Evolutionary conservation across 23 red algal species (phyloP).

Genomic region (Gracilaria gracilis): DNA sequence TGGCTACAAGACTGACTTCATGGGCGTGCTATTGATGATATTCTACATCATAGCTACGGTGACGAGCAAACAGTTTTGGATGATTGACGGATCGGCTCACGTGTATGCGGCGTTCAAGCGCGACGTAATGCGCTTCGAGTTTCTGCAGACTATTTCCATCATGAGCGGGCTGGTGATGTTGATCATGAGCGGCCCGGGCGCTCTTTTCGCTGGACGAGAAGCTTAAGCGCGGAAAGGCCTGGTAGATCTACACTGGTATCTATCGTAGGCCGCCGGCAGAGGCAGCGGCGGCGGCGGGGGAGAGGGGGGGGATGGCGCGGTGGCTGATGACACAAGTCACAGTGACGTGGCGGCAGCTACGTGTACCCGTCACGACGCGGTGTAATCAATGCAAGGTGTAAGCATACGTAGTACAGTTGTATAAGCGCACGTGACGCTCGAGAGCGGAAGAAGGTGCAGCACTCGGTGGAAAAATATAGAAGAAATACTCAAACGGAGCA

Average conservation of each 20-base stretch:
- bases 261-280: too few relatives aligned
- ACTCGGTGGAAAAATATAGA: not conserved
- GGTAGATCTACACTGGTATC: too few relatives aligned
- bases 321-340: not conserved
- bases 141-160: slow-evolving; percentile 89
- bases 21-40: slow-evolving; percentile 64
- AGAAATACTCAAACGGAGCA: not conserved
- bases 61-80: slow-evolving; percentile 78
- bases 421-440: not conserved
- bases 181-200: slow-evolving; percentile 83
- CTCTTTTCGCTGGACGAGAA: slow-evolving; percentile 82
- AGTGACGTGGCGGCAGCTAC: not conserved
- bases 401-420: not conserved
- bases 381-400: not conserved
- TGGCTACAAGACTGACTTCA: slow-evolving; percentile 80
- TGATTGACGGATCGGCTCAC: slow-evolving; percentile 55
- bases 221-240: slow-evolving; percentile 40
- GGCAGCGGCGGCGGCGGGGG: too few relatives aligned
- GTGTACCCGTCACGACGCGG: not conserved
- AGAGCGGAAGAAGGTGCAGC: not conserved
- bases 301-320: not conserved
- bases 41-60: slow-evolving; percentile 78
- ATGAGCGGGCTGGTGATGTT: slow-evolving; percentile 84
- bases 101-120: slow-evolving; percentile 65
- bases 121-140: slow-evolving; percentile 91